These are phyloP conservation scores for Yamadazyma diospyri DNA, from an alignment of 1,139 yeast genomes.

Conservation along the genomic window DNA sequence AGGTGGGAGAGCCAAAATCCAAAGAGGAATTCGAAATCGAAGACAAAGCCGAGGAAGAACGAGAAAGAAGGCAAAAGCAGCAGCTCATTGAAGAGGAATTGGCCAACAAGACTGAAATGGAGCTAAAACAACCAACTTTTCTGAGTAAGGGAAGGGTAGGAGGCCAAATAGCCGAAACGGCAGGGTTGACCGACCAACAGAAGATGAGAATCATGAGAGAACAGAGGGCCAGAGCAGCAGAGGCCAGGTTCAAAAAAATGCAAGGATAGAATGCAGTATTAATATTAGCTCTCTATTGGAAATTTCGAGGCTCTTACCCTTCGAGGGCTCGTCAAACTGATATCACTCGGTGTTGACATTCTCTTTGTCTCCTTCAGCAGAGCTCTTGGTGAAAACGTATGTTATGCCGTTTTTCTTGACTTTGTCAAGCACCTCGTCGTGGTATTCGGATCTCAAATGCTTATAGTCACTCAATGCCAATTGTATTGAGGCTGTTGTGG, in stretches of 20 bases:
- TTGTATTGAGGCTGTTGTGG: slow-evolving; percentile 42
- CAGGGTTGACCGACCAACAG: slow-evolving; percentile 59
- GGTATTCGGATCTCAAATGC: slow-evolving; percentile 35
- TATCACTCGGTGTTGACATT: slow-evolving; percentile 2
- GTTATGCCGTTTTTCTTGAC: slow-evolving; percentile 9
- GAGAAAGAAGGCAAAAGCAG: slow-evolving; percentile 34
- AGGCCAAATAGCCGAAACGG: slow-evolving; percentile 23
- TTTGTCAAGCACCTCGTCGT: slow-evolving; percentile 11
- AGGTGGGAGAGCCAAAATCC: slow-evolving; percentile 63
- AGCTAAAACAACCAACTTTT: slow-evolving; percentile 31
- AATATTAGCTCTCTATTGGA: neutral
- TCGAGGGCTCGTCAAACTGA: no score
- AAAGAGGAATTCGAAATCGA: slow-evolving; percentile 57
- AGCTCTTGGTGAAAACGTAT: slow-evolving; percentile 15
- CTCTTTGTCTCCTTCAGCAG: slow-evolving; percentile 2
- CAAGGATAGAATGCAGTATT: slow-evolving; percentile 3
- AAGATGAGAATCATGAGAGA: slow-evolving; percentile 80
- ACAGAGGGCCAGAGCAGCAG: slow-evolving; percentile 95
- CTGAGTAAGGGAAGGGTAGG: slow-evolving; percentile 28
- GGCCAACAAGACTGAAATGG: slow-evolving; percentile 37
- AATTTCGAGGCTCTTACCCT: no score
- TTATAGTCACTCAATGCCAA: slow-evolving; percentile 58
- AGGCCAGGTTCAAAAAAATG: slow-evolving; percentile 59
- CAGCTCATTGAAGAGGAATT: slow-evolving; percentile 38
- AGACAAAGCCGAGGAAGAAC: slow-evolving; percentile 31